phyloP scores from a whole-genome alignment of 2,329 filamentous ascomycete genomes.

The Pyrenophora graminea region DNA sequence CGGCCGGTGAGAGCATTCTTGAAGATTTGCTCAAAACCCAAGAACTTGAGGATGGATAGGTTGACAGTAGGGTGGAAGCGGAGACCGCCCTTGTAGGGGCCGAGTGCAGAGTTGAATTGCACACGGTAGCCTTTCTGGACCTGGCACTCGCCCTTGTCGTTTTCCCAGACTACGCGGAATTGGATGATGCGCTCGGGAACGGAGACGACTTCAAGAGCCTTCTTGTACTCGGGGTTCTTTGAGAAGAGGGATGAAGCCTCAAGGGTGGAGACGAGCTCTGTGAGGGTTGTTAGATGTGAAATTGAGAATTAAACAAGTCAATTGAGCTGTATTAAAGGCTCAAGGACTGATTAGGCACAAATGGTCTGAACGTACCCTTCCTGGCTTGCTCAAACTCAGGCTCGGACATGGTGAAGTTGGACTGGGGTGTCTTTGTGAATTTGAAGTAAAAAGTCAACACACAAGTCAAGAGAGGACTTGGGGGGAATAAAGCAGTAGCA shows the following conservation, averaged over 20 bases:
- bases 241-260: constrained; percentile 92
- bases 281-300: constrained; percentile 14
- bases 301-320: neutral
- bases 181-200: constrained; percentile 95
- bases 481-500: constrained; percentile 8
- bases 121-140: constrained; percentile 96
- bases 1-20: constrained; percentile 97
- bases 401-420: constrained; percentile 71
- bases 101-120: constrained; percentile 97
- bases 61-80: constrained; percentile 91
- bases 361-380: constrained; percentile 66
- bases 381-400: constrained; percentile 99
- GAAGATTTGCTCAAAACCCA: constrained; percentile 99
- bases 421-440: constrained; percentile 10
- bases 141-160: constrained; percentile 85
- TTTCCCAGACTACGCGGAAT: constrained; percentile 96
- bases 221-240: constrained; percentile 93
- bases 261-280: constrained; percentile 92
- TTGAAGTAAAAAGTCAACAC: neutral
- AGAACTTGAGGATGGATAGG: constrained; percentile 82
- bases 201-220: constrained; percentile 82
- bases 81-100: constrained; percentile 97
- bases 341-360: neutral
- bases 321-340: neutral
- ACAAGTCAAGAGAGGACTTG: neutral